These are phyloP conservation scores for Hypholoma fasciculare DNA, from an alignment of 768 basidiomycete genomes.

Conservation along the genomic window DNA sequence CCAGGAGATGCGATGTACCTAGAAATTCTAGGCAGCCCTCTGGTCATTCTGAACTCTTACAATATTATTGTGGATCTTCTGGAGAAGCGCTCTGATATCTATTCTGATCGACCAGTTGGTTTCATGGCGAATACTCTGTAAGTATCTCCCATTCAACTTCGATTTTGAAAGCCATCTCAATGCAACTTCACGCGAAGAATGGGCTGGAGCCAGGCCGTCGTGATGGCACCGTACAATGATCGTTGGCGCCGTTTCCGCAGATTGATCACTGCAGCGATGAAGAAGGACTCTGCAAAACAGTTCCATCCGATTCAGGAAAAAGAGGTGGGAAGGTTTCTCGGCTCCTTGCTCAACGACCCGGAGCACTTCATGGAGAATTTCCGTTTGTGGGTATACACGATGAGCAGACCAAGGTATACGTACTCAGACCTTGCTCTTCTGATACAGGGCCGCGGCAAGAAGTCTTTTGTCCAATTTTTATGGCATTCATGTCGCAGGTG, in stretches of 20 bases:
- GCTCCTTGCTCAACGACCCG: slow-evolving; percentile 21
- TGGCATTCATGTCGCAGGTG: slow-evolving; percentile 22
- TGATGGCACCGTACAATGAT: slow-evolving; percentile 24
- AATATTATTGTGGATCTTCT: slow-evolving; percentile 23
- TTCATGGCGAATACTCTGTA: slow-evolving; percentile 18
- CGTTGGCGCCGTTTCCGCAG: slow-evolving; percentile 27
- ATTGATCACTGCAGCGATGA: slow-evolving; percentile 23
- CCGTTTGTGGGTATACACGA: slow-evolving; percentile 20
- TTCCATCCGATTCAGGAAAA: slow-evolving; percentile 24
- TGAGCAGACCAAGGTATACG: neutral
- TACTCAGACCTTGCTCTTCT: neutral
- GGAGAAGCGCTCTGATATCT: slow-evolving; percentile 25
- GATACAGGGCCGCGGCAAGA: slow-evolving; percentile 18
- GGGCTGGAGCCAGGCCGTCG: slow-evolving; percentile 14
- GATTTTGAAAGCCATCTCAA: neutral
- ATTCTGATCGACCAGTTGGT: slow-evolving; percentile 24
- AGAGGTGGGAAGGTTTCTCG: slow-evolving; percentile 20
- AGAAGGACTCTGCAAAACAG: slow-evolving; percentile 19
- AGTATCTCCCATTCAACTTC: neutral
- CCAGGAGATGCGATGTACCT: slow-evolving; percentile 26
- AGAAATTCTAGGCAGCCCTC: slow-evolving; percentile 23
- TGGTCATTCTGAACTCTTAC: slow-evolving; percentile 26
- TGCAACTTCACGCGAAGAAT: neutral
- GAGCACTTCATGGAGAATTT: slow-evolving; percentile 25
- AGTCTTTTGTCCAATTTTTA: slow-evolving; percentile 24